Evolutionary conservation across 192 early-diverging fungal genomes (phyloP), one percentile per base, ranked within the genome.

Genomic region (Rhizoclosmatium globosum): DNA sequence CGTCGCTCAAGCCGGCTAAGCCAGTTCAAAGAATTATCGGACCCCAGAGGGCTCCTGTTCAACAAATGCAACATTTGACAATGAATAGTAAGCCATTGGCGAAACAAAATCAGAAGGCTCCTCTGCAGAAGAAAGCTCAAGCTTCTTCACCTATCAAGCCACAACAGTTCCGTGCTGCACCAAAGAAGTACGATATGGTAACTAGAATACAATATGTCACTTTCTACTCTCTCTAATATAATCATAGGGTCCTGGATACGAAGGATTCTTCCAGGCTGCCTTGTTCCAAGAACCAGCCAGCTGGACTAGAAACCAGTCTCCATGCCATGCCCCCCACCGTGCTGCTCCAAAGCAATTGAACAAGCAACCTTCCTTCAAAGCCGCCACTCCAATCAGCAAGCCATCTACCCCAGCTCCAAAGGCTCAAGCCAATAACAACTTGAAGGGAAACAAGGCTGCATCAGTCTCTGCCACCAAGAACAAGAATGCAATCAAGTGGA

Each of bases 401-500:
- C 50, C 50, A 53, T 53, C 50, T 13, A 53, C 9, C 50, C 50
- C 50, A 53, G 17, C 13, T 1, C 72, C 59, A 3, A 48, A 31
- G 21, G 72, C 72, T 2, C 72, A 60, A 62, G 31, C 59, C 59
- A 31, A 31, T 0, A 31, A 31, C 0, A 43, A 74, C 45, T 23
- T 19, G 6, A 62, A 44, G 2, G 59, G 72, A 19, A 38, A 4
- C 69, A 48, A 71, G 53, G 53, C 50, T 62, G 60, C 60, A 0
- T 1, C 60, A 31, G 23, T 39, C 23, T 6, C 60, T 7, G 7
- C 60, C 60, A 62, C 38, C 23, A 62, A 62, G 43, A 7, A 21
- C n/a, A 74, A 74, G 41, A 43, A 2, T 47, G 64, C 60, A 2
- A 47, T 76, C 64, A 76, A 76, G 45, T 76, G 61, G 74, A 76